Percentiles rank a stretch among this genome's conserved stretches.
Conservation (phyloP, 768 basidiomycete genomes). For the Russula emetica region DNA sequence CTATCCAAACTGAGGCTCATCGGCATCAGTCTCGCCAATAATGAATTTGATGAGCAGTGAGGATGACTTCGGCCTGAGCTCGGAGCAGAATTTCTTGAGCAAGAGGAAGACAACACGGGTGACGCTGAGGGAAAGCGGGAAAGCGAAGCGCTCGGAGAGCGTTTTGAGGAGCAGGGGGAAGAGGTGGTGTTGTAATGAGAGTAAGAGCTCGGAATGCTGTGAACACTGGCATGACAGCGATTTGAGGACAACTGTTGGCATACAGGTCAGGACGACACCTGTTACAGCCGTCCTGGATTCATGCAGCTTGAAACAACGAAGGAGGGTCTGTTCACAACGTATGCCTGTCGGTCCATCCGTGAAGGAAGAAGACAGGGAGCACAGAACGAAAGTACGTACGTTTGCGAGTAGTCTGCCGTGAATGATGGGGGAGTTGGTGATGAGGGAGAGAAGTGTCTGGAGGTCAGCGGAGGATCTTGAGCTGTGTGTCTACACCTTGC, state of each 20-base stretch:
- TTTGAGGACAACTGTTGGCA: background rate
- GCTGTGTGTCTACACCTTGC: conserved; percentile 97
- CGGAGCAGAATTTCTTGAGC: too few relatives aligned
- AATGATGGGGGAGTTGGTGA: conserved; percentile 75
- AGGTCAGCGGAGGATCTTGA: conserved; percentile 54
- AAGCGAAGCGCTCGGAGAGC: conserved; percentile 74
- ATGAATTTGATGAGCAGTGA: too few relatives aligned
- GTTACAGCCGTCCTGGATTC: conserved; percentile 95
- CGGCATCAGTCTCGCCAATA: too few relatives aligned
- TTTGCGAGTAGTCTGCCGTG: conserved; percentile 78
- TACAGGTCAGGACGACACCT: conserved; percentile 89
- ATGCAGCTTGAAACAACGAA: conserved; percentile 90
- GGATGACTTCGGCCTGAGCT: too few relatives aligned
- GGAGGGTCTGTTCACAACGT: conserved; percentile 55
- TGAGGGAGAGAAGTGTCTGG: conserved; percentile 38
- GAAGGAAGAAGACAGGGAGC: background rate
- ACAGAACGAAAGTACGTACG: conserved; percentile 43
- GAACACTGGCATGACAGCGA: background rate
- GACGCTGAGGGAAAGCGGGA: conserved; percentile 84
- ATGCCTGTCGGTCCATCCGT: background rate
- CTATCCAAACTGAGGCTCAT: too few relatives aligned
- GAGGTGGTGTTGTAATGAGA: conserved; percentile 83
- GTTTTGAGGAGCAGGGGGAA: conserved; percentile 84
- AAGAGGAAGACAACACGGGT: conserved; percentile 92
- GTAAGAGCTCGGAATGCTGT: conserved; percentile 77